Evolutionary conservation across 257 asterid species (phyloP).

Genomic region (Ilex aquifolium): DNA sequence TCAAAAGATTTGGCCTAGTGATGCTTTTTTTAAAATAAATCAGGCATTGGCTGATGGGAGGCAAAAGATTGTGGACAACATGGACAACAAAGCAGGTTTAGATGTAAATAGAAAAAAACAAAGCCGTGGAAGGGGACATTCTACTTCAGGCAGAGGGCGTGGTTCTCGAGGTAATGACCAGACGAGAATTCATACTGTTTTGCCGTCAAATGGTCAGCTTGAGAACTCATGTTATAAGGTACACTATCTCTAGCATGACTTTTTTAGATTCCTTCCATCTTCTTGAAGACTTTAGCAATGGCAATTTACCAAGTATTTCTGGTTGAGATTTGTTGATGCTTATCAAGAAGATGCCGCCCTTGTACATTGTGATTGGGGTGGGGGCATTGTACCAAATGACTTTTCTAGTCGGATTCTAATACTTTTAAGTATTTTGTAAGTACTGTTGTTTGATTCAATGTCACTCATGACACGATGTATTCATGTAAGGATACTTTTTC

Average conservation of each 20-base stretch:
- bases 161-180: constrained; percentile 62
- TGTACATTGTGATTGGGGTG: too few species aligned
- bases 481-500: too few species aligned
- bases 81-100: constrained; percentile 41
- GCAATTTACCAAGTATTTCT: too few species aligned
- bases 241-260: constrained; percentile 13
- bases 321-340: too few species aligned
- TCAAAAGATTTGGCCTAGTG: constrained; percentile 17
- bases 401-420: too few species aligned
- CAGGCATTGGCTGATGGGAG: constrained; percentile 44
- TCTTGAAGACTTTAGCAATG: too few species aligned
- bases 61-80: constrained; percentile 42
- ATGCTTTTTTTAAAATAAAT: constrained; percentile 24
- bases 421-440: too few species aligned
- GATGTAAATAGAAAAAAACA: constrained; percentile 66
- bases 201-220: constrained; percentile 56
- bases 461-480: too few species aligned
- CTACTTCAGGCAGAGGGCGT: constrained; percentile 78
- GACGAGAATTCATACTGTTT: constrained; percentile 37
- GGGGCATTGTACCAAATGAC: too few species aligned
- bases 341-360: too few species aligned
- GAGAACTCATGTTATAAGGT: constrained; percentile 60
- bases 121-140: constrained; percentile 65
- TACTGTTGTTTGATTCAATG: too few species aligned
- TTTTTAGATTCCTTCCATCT: not conserved